These are phyloP conservation scores for Eustoma russellianum DNA, from an alignment of 257 asterid species.

Conservation along the genomic window DNA sequence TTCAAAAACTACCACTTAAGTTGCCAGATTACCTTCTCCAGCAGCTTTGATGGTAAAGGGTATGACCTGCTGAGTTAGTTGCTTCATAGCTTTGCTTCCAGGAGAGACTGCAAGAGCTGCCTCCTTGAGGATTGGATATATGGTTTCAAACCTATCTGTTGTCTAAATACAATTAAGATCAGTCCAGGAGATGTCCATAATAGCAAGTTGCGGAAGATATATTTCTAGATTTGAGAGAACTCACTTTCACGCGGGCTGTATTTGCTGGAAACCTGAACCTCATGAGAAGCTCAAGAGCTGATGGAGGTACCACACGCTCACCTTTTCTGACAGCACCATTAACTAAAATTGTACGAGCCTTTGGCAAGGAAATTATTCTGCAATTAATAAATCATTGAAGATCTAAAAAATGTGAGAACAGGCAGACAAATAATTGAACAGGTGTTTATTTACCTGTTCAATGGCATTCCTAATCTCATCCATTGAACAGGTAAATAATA, in stretches of 20 bases:
- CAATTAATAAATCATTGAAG: not conserved
- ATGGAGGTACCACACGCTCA: constrained; percentile 13
- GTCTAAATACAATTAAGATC: constrained; percentile 4
- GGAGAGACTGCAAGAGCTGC: constrained; percentile 20
- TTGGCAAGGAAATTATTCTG: constrained; percentile 9
- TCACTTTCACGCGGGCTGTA: constrained; percentile 4
- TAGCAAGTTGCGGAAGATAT: not conserved
- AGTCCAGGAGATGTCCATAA: too few species aligned
- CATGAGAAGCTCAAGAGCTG: constrained; percentile 8
- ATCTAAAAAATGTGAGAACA: too few species aligned
- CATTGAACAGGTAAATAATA: not conserved
- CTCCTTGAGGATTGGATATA: constrained; percentile 24
- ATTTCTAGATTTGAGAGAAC: not conserved
- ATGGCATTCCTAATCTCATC: too few species aligned
- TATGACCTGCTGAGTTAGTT: constrained; percentile 20
- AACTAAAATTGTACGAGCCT: constrained; percentile 9
- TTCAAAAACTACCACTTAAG: not conserved
- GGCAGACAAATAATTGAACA: not conserved
- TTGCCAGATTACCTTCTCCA: constrained; percentile 18
- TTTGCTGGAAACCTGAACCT: constrained; percentile 5
- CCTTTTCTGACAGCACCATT: constrained; percentile 14
- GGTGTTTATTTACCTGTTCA: too few species aligned
- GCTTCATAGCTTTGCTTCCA: constrained; percentile 26
- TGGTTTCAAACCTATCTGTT: constrained; percentile 22
- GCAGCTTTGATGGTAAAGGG: constrained; percentile 20